phyloP scores from a whole-genome alignment of 371 early-diverging fungal genomes.

The Mucor racemosus region DNA sequence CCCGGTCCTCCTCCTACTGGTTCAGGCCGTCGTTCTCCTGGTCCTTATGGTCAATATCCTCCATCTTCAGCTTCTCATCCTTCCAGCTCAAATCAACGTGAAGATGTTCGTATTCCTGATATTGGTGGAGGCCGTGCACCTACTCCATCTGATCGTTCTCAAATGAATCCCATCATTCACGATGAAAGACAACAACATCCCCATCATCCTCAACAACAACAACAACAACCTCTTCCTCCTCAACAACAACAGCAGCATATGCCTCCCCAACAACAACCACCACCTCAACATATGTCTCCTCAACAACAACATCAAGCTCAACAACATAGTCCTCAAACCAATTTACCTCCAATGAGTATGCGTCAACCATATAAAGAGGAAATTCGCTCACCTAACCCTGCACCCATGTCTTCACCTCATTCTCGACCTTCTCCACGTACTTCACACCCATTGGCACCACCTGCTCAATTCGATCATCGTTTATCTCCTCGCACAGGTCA shows the following conservation, averaged over 20 bases:
- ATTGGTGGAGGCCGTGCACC: conserved; percentile 55
- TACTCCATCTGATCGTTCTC: conserved; percentile 56
- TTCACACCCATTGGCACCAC: background rate
- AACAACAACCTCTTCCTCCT: conserved; percentile 14
- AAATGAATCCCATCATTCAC: conserved; percentile 56
- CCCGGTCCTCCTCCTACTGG: conserved; percentile 30
- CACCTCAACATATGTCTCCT: conserved; percentile 2
- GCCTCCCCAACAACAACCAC: conserved; percentile 14
- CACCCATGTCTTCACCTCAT: background rate
- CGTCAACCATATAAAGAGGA: conserved; percentile 28
- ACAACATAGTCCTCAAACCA: conserved; percentile 14
- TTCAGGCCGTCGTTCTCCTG: conserved; percentile 40
- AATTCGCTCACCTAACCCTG: conserved; percentile 25
- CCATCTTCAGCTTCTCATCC: conserved; percentile 7
- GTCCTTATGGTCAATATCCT: conserved; percentile 31
- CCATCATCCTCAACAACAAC: conserved; percentile 20
- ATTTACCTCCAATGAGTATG: conserved; percentile 37
- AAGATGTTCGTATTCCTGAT: conserved; percentile 53
- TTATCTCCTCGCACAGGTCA: conserved; percentile 9
- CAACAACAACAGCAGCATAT: conserved; percentile 24
- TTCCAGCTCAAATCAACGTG: conserved; percentile 27
- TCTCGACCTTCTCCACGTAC: background rate
- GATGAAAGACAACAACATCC: conserved; percentile 35
- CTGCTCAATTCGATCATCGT: conserved; percentile 6
- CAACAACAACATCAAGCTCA: conserved; percentile 19